phyloP scores from a whole-genome alignment of 768 basidiomycete species.

The Podaxis sp. region DNA sequence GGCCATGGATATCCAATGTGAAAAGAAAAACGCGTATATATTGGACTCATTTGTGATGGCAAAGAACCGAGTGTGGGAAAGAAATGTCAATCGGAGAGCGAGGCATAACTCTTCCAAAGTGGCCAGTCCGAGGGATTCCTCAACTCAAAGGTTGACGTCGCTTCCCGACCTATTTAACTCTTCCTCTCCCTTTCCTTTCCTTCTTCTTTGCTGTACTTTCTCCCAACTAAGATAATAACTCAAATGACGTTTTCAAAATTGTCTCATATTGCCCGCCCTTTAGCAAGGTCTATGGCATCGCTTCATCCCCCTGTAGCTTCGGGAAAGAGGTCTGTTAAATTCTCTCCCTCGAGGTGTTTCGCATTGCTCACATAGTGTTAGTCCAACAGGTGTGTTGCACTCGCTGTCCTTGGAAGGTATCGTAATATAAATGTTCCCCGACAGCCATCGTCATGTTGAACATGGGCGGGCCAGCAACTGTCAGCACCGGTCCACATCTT shows the following conservation, averaged over 20 bases:
- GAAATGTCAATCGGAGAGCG: not conserved
- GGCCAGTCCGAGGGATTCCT: not conserved
- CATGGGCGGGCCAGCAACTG: slow-evolving; percentile 97
- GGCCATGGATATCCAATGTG: too few species aligned
- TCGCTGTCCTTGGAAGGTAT: not conserved
- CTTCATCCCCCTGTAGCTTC: slow-evolving; percentile 16
- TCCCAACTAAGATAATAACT: not conserved
- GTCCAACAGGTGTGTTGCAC: slow-evolving; percentile 58
- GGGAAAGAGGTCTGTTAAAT: slow-evolving; percentile 25
- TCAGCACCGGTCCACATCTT: slow-evolving; percentile 34
- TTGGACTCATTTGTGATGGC: too few species aligned
- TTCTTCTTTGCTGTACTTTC: slow-evolving; percentile 21
- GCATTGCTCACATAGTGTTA: slow-evolving; percentile 23
- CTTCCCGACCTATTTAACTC: not conserved
- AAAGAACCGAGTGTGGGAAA: too few species aligned
- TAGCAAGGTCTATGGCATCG: slow-evolving; percentile 18
- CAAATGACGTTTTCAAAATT: slow-evolving; percentile 17
- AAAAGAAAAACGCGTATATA: too few species aligned
- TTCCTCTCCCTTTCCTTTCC: slow-evolving; percentile 17
- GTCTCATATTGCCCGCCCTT: slow-evolving; percentile 25
- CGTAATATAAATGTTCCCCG: not conserved
- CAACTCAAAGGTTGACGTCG: not conserved
- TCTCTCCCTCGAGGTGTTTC: not conserved
- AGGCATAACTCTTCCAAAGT: slow-evolving; percentile 15
- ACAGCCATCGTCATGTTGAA: slow-evolving; percentile 94